phyloP scores from a whole-genome alignment of 768 basidiomycete species.

The Gloeopeniophorella convolvens region DNA sequence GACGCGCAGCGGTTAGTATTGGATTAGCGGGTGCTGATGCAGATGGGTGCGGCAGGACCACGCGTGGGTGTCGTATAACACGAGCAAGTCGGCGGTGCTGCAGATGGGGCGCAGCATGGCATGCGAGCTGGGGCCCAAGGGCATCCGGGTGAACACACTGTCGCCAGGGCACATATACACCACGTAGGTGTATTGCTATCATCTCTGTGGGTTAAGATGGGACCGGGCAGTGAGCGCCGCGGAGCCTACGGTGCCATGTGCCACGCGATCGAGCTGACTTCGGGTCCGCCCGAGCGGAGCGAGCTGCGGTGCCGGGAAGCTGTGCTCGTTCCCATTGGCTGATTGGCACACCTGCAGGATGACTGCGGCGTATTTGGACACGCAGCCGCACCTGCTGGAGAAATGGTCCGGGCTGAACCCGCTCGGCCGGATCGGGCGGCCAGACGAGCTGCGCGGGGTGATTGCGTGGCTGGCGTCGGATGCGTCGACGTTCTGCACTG shows the following conservation, averaged over 20 bases:
- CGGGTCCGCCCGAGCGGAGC: too few relatives aligned
- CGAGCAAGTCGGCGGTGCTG: constrained; percentile 69
- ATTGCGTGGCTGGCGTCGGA: constrained; percentile 67
- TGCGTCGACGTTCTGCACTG: constrained; percentile 72
- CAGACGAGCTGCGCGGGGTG: constrained; percentile 70
- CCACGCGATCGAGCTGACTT: too few relatives aligned
- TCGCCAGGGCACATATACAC: constrained; percentile 78
- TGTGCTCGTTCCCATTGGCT: background rate
- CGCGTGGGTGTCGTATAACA: constrained; percentile 71
- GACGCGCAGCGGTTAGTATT: background rate
- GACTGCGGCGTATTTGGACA: constrained; percentile 68
- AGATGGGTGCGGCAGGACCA: constrained; percentile 43
- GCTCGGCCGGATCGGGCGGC: constrained; percentile 60
- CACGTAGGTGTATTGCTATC: constrained; percentile 7
- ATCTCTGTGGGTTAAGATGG: background rate
- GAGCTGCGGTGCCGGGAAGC: background rate
- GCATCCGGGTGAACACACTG: constrained; percentile 68
- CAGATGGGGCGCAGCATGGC: constrained; percentile 83
- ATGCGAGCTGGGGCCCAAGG: constrained; percentile 60
- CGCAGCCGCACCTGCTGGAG: constrained; percentile 51
- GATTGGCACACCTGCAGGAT: constrained; percentile 38
- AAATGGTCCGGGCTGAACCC: constrained; percentile 70
- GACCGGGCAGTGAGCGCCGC: background rate
- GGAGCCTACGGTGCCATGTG: too few relatives aligned
- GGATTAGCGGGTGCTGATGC: background rate